Base-by-base conservation (phyloP, 2,329 filamentous ascomycete species). In the Fusarium kyushuense region DNA sequence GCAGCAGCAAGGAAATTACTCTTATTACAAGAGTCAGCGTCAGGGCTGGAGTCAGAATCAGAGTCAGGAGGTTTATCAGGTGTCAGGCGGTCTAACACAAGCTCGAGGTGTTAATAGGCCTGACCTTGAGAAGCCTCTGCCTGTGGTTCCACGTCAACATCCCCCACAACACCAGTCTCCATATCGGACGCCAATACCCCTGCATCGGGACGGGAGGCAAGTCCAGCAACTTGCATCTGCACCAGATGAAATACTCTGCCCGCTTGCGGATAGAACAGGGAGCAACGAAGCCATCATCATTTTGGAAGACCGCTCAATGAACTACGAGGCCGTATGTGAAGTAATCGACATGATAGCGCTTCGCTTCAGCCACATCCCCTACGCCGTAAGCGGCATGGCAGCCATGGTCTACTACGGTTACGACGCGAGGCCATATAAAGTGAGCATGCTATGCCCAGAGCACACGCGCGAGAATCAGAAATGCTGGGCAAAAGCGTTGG, bases 371-470 rank as follows among this genome's bases (percentile, higher is more conserved):
- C 80, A 84, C 70, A 77, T 83, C 2, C 80, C 77, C 21, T 86
- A 84, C 71, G 80, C 80, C 13, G 78, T 87, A 41, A 79, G 76
- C 66, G 85, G 85, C 23, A 76, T 79, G 23, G 78, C 79, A 1
- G 83, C 83, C 14, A 76, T 87, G 61, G 70, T 76, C 5, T 78
- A 81, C 46, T 82, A 84, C 76, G 84, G 83, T 46, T 80, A 69
- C 6, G 63, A 58, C 10, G 72, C 76, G 9, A 56, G 43, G 8
- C 77, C 78, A 0, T 65, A 67, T 7, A 72, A 78, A 45, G 67
- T 86, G 19, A 80, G 74, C 41, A 76, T 87, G 54, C 45, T 83
- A 21, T 84, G 81, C 61, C 80, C 82, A 0, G 59, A 65, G 8
- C 65, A 77, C 14, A 76, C 76, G 8, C 74, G 69, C 16, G 73